Evolutionary conservation across 2,329 filamentous ascomycete species (phyloP), one percentile per base, ranked within the genome.

Genomic region (Cercospora sojina): DNA sequence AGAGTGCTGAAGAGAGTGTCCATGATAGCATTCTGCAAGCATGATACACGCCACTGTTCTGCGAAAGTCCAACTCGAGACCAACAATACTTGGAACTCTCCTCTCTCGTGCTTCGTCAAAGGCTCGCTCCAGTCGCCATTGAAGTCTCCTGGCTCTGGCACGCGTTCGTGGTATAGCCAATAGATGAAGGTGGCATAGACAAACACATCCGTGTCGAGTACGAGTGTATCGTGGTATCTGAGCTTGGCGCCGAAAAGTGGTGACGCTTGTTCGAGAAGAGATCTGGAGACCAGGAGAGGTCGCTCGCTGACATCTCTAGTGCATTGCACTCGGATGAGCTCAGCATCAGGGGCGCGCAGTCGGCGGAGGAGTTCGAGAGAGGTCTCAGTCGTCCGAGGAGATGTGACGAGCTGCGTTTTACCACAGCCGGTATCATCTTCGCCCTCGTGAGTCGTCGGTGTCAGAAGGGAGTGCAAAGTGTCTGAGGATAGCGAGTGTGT

Each of bases 11-110:
- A 64, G 4, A 64, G 12, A 9, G 31, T 35, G 12, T 47, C 29
- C 23, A 64, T 47, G 18, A 64, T 58, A 2, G 23, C 51, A 23
- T 64, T 64, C 38, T 64, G 62, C 5, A 64, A 27, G 10, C n/a
- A 16, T 2, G 35, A 53, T 9, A 64, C 27, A 3, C 7, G 13
- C 38, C 35, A 64, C 3, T 49, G 4, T 18, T 64, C 53, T 5
- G 53, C 62, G 10, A 59, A 64, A 32, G 23, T 16, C 62, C 62
- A 64, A 9, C 25, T 32, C n/a, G 47, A 35, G 10, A 18, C 53
- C 7, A 64, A 27, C 8, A 49, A 18, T 16, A 59, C 29, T 31
- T 64, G 62, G 18, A 58, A 58, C 5, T n/a, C n/a, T 23, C 16
- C 27, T 23, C 18, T 41, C 18, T 64, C 55, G 16, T 38, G 38